Percentiles rank a stretch among this genome's conserved stretches.
These are phyloP conservation scores for Colletotrichum cordylinicola DNA, from an alignment of 2,329 filamentous ascomycete genomes.

Conservation along the genomic window DNA sequence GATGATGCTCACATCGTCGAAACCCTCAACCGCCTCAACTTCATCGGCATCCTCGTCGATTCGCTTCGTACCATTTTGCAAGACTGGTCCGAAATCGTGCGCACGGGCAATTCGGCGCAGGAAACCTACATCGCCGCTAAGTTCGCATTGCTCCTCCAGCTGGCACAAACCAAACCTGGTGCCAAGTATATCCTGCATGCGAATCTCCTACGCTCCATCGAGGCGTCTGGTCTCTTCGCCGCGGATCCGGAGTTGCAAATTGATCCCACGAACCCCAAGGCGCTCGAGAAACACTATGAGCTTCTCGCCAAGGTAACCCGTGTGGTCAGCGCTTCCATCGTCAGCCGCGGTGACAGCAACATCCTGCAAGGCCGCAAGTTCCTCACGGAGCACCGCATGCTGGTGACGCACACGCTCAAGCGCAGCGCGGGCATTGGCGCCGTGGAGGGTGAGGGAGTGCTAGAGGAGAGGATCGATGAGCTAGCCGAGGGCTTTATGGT, in stretches of 20 bases:
- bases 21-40: constrained; percentile 83
- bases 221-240: constrained; percentile 83
- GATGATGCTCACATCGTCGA: constrained; percentile 79
- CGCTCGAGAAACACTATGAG: constrained; percentile 82
- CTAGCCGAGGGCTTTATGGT: constrained; percentile 86
- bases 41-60: constrained; percentile 88
- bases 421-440: constrained; percentile 79
- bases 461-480: constrained; percentile 72
- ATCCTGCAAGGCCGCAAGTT: constrained; percentile 81
- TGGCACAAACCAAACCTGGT: constrained; percentile 84
- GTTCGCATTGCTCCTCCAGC: constrained; percentile 80
- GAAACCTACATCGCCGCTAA: constrained; percentile 70
- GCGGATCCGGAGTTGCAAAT: constrained; percentile 93
- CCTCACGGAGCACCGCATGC: constrained; percentile 79
- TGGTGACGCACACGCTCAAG: constrained; percentile 91
- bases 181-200: constrained; percentile 88
- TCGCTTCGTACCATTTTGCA: constrained; percentile 78
- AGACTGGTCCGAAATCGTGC: constrained; percentile 69
- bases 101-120: constrained; percentile 46
- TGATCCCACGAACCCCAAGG: constrained; percentile 71
- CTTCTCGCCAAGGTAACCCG: constrained; percentile 82
- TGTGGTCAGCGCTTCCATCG: constrained; percentile 81
- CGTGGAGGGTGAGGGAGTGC: constrained; percentile 41
- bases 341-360: constrained; percentile 84
- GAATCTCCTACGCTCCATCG: constrained; percentile 82